Evolutionary conservation across 169 alveolate genomes (phyloP), one percentile per base, ranked within the genome.

Genomic region (Cryptosporidium sp.): DNA sequence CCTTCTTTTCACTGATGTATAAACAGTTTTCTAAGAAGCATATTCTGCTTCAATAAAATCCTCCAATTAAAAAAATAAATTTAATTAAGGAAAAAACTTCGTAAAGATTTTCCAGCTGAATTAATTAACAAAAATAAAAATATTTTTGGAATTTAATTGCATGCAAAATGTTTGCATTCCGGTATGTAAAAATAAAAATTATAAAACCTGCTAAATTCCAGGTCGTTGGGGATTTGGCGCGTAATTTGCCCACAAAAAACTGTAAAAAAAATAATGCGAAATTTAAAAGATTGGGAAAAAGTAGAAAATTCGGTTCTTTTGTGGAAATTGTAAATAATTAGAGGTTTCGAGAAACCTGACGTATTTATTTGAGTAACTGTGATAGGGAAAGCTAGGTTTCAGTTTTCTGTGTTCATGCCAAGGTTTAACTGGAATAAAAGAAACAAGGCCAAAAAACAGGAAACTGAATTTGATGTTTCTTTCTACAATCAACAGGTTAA

Each of bases 381-480:
- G 3, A 26, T 55, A 26, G 21, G 8, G 14, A 9, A 26, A 37
- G 37, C 37, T 55, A n/a, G 6, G 29, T 55, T 26, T 26, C 29
- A n/a, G 29, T 2, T 55, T 55, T 26, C 23, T 23, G 67, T 16
- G 35, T 23, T 55, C 14, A 55, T 55, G 26, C 21, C 35, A 55
- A 55, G 8, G 67, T 23, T 55, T 2, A n/a, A 55, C 37, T 55
- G 67, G 67, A 55, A 55, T 55, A 23, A 26, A 48, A 21, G 55
- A 48, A 48, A 48, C 14, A 0, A 55, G 67, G 67, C 35, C 29
- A 55, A 18, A 55, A 55, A 55, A 55, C 3, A 55, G 16, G 35
- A 26, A 55, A 55, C 67, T 45, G 6, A 45, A 43, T 70, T 73
- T 73, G 41, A 73, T 73, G 86, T 55, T 73, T 73, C 86, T 73